Evolutionary conservation across 1,139 yeast genomes (phyloP).

Genomic region (Taphrina pruni): DNA sequence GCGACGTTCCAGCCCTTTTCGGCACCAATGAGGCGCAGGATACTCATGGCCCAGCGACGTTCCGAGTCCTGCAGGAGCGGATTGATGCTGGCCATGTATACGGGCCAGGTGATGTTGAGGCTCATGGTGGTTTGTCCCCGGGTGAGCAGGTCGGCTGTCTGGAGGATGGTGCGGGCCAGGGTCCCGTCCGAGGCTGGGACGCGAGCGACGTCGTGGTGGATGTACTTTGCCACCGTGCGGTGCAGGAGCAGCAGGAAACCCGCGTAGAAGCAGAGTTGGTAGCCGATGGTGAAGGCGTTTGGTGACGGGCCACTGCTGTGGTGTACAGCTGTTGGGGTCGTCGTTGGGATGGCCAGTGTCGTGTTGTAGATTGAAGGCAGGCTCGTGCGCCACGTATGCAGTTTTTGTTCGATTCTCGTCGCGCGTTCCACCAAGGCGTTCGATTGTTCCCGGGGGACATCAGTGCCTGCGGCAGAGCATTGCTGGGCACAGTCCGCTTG

Average conservation of each 20-base stretch:
- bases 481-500: slow-evolving; percentile 12
- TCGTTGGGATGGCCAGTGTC: background rate
- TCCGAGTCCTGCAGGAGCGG: slow-evolving; percentile 5
- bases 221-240: slow-evolving; percentile 21
- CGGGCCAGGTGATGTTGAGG: slow-evolving; percentile 27
- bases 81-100: slow-evolving; percentile 20
- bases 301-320: background rate
- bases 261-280: slow-evolving; percentile 27
- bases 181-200: slow-evolving; percentile 18
- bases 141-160: slow-evolving; percentile 11
- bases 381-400: slow-evolving; percentile 16
- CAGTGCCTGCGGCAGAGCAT: background rate
- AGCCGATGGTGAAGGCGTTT: background rate
- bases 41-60: slow-evolving; percentile 6
- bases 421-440: background rate
- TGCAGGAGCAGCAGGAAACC: slow-evolving; percentile 21
- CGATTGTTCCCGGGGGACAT: background rate
- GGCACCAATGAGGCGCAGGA: slow-evolving; percentile 5
- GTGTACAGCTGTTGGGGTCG: slow-evolving; percentile 1
- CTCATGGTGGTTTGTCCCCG: slow-evolving; percentile 26
- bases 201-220: slow-evolving; percentile 1
- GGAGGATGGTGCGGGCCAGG: slow-evolving; percentile 16
- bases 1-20: slow-evolving; percentile 37
- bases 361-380: slow-evolving; percentile 21
- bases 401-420: background rate